These are phyloP conservation scores for Debaryomycetaceae sp. DNA, from an alignment of 1,139 yeast species.

Conservation along the genomic window DNA sequence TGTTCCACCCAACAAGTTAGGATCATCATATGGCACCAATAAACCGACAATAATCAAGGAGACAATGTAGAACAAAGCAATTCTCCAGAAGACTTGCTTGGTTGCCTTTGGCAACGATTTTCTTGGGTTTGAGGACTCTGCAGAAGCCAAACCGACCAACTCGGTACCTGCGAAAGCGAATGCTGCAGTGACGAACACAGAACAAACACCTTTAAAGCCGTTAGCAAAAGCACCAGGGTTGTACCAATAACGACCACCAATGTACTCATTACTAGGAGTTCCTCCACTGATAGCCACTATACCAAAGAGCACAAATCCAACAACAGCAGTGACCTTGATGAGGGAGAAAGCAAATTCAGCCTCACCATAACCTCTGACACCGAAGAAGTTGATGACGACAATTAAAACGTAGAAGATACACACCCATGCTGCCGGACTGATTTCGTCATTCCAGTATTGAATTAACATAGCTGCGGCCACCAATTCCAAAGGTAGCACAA, in stretches of 20 bases:
- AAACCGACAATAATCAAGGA: slow-evolving; percentile 43
- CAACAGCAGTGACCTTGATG: slow-evolving; percentile 59
- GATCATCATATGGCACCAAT: slow-evolving; percentile 38
- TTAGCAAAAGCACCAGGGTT: slow-evolving; percentile 65
- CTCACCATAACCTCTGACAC: slow-evolving; percentile 69
- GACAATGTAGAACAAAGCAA: slow-evolving; percentile 40
- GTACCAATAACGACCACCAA: slow-evolving; percentile 59
- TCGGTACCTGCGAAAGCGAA: slow-evolving; percentile 49
- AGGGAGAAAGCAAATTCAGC: slow-evolving; percentile 63
- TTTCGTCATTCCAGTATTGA: slow-evolving; percentile 55
- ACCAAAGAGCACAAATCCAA: slow-evolving; percentile 70
- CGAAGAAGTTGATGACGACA: slow-evolving; percentile 54
- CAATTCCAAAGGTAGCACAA: slow-evolving; percentile 67
- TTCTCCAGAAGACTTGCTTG: slow-evolving; percentile 48
- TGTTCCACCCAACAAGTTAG: slow-evolving; percentile 26
- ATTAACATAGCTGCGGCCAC: slow-evolving; percentile 76
- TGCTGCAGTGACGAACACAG: slow-evolving; percentile 45
- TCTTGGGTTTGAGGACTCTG: slow-evolving; percentile 40
- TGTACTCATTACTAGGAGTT: slow-evolving; percentile 42
- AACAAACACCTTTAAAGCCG: slow-evolving; percentile 55
- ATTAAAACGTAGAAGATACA: slow-evolving; percentile 60
- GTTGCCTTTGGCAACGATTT: slow-evolving; percentile 41
- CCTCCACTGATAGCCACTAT: slow-evolving; percentile 70
- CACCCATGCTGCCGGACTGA: slow-evolving; percentile 68
- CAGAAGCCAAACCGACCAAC: slow-evolving; percentile 45